These are phyloP conservation scores for Rhodotorula sp. DNA, from an alignment of 1,284 basidiomycete species.

Conservation along the genomic window DNA sequence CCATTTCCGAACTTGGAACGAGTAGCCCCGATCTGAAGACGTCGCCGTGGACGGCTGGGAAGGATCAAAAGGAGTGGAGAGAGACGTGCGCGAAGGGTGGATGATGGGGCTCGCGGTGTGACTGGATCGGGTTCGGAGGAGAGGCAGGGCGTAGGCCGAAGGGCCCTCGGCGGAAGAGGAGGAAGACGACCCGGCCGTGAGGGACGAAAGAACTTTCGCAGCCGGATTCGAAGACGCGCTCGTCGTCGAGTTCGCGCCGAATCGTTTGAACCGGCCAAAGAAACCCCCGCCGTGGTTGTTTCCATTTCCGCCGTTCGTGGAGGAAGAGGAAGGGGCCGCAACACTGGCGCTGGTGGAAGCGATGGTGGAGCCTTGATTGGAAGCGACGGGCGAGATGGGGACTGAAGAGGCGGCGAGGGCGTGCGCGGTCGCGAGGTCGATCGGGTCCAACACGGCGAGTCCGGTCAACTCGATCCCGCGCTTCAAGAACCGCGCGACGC, in stretches of 20 bases:
- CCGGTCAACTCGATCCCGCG: constrained; percentile 57
- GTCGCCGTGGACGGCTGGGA: background rate
- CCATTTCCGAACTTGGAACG: constrained; percentile 57
- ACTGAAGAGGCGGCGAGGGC: constrained; percentile 19
- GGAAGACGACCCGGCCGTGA: background rate
- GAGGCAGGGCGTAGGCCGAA: constrained; percentile 8
- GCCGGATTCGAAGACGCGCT: background rate
- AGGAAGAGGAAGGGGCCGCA: constrained; percentile 15
- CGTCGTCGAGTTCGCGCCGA: constrained; percentile 23
- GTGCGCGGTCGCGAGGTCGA: constrained; percentile 52
- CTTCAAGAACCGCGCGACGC: constrained; percentile 84
- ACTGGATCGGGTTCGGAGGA: constrained; percentile 18
- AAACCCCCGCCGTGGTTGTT: constrained; percentile 4
- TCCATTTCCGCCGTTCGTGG: background rate
- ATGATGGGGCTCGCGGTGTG: background rate
- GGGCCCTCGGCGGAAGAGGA: background rate
- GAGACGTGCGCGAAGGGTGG: background rate
- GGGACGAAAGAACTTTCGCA: background rate
- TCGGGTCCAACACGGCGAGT: constrained; percentile 49
- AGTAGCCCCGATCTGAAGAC: constrained; percentile 54
- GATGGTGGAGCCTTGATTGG: background rate
- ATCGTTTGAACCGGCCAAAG: constrained; percentile 38
- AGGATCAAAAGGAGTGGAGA: background rate
- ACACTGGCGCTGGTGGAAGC: background rate
- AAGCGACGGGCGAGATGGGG: background rate